Evolutionary conservation across 2,329 filamentous ascomycete species (phyloP).

Genomic region (Aspergillus niger): DNA sequence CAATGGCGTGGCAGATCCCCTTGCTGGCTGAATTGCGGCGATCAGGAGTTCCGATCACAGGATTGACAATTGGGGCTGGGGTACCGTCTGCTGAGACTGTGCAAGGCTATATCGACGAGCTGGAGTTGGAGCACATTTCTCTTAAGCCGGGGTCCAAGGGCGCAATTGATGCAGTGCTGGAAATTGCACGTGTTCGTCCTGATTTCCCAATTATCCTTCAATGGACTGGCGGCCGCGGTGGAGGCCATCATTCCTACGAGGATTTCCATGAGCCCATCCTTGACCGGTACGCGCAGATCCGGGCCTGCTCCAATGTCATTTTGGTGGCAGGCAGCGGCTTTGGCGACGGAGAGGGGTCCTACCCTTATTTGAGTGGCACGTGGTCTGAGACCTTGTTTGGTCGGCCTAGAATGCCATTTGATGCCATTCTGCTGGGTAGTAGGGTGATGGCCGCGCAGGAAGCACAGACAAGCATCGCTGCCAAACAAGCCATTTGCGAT

Average conservation of each 20-base stretch:
- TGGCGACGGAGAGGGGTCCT: not conserved
- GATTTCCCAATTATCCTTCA: not conserved
- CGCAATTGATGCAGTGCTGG: not conserved
- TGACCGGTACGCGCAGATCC: not conserved
- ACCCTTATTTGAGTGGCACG: conserved; percentile 1
- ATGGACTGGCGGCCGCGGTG: conserved; percentile 1
- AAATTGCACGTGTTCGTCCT: not conserved
- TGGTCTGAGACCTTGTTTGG: not conserved
- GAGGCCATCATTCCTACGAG: conserved; percentile 3
- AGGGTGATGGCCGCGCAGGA: conserved; percentile 1
- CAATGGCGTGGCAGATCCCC: conserved; percentile 6
- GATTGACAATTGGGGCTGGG: conserved; percentile 1
- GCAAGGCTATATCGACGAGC: not conserved
- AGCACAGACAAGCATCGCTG: not conserved
- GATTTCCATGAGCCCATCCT: conserved; percentile 3
- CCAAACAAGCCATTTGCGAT: not conserved
- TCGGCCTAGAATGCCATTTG: not conserved
- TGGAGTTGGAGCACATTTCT: not conserved
- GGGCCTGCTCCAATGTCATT: not conserved
- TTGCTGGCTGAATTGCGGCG: not conserved
- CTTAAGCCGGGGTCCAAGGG: not conserved
- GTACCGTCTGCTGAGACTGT: not conserved
- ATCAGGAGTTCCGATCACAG: not conserved
- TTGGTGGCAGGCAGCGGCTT: not conserved
- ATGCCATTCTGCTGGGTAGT: not conserved